Evolutionary conservation across 495 filamentous ascomycete genomes (phyloP).

Genomic region (Neurospora pannonica): DNA sequence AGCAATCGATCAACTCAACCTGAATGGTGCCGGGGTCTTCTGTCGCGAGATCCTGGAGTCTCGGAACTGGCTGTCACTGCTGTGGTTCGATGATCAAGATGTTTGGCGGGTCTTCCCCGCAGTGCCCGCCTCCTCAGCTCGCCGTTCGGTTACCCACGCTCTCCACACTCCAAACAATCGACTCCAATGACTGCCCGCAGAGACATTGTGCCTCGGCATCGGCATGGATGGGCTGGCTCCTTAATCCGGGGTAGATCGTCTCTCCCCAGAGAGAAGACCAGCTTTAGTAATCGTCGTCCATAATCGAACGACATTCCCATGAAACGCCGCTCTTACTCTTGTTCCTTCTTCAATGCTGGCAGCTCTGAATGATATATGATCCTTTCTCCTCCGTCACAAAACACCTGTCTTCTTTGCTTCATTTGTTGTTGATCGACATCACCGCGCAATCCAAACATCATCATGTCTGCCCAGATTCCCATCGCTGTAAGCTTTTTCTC

Average conservation of each 20-base stretch:
- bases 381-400: neutral
- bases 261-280: neutral
- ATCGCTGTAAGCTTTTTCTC: constrained; percentile 45
- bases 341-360: neutral
- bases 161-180: neutral
- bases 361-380: neutral
- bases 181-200: neutral
- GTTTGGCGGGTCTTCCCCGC: neutral
- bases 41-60: neutral
- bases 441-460: neutral
- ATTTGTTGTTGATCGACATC: neutral
- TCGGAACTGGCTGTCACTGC: neutral
- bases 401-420: neutral
- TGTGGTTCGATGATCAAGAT: neutral
- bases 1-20: neutral
- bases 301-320: neutral
- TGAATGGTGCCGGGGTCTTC: neutral
- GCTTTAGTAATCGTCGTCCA: neutral
- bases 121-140: neutral
- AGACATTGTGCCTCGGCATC: neutral
- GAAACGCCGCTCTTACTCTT: neutral
- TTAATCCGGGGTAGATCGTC: neutral
- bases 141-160: neutral
- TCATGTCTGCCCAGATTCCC: constrained; percentile 59
- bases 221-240: neutral